Base-by-base conservation (phyloP, 805 yeast species). In the Schwanniomyces yamadae region DNA sequence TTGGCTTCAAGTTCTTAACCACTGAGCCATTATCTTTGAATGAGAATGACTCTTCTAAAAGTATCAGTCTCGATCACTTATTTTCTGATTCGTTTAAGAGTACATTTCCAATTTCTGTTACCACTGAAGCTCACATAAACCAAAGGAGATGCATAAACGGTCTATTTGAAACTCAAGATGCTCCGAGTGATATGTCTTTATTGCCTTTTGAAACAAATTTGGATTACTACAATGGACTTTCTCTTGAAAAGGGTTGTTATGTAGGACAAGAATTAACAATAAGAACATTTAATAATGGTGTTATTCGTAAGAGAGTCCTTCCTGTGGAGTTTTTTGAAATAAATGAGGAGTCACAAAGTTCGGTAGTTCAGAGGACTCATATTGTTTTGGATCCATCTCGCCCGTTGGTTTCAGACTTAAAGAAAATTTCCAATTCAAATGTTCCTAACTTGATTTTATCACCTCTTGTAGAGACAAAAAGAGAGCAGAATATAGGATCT, bases 241-340 rank as follows among this genome's bases (percentile, higher is more conserved):
- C 91, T 36, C 77, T 82, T 34, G 82, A 88, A 45, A 93, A 93
- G 58, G 99, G 99, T 2, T 93, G 99, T 56, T 93, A 93, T 50
- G 82, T 88, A 11, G 99, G 99, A 1, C 99, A 93, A 60, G 99
- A 93, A 56, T 68, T 93, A 34, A 90, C 97, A 0, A 88, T 90
- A 12, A 74, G 99, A 49, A 83, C 97, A 0, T 82, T 74, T 52
- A 86, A 85, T 41, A 80, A 83, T 21, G 96, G 96, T 3, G 75
- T 81, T 1, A 76, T 90, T n/a, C 71, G 95, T 20, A 89, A 90
- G 50, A 68, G 98, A 37, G 66, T 88, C 2, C 77, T 86, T 31
- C 97, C 98, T 0, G 78, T 61, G 4, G 62, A 57, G 35, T 64
- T 67, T 30, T 63, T 55, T 25, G 51, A 42, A 6, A 34, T 57